A percentile compares a stretch with the other conserved stretches of the same genome.
Evolutionary conservation across 208 protist genomes (phyloP).

Genomic region (Phytomonas sp.): DNA sequence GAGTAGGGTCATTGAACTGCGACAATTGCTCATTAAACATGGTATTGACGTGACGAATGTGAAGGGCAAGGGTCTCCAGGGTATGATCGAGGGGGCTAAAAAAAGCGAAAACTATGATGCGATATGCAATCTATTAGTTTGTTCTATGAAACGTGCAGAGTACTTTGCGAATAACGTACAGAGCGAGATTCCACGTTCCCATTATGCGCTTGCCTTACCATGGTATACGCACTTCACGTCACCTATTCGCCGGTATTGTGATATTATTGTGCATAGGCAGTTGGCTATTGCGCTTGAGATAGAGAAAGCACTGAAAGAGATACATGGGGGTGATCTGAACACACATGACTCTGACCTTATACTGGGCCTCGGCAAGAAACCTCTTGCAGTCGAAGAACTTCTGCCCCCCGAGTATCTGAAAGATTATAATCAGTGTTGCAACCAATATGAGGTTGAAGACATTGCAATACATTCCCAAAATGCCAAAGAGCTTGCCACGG

Average conservation of each 20-base stretch:
- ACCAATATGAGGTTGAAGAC: slow-evolving; percentile 17
- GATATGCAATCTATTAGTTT: slow-evolving; percentile 65
- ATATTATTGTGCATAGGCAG: slow-evolving; percentile 90
- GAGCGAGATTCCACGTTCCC: slow-evolving; percentile 26
- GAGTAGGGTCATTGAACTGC: slow-evolving; percentile 29
- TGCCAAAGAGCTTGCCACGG: slow-evolving; percentile 42
- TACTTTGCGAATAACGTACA: slow-evolving; percentile 71
- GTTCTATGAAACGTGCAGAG: slow-evolving; percentile 55
- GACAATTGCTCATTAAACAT: slow-evolving; percentile 13
- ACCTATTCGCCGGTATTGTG: slow-evolving; percentile 90
- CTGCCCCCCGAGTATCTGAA: background rate
- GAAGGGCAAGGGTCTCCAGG: slow-evolving; percentile 42
- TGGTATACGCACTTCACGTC: slow-evolving; percentile 95
- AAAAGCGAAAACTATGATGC: slow-evolving; percentile 27
- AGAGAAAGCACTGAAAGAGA: slow-evolving; percentile 44
- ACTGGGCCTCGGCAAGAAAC: slow-evolving; percentile 14
- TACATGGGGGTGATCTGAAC: slow-evolving; percentile 11
- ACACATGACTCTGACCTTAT: slow-evolving; percentile 11
- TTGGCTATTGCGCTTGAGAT: slow-evolving; percentile 72
- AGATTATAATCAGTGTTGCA: background rate
- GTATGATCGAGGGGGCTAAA: slow-evolving; percentile 23
- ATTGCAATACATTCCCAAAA: slow-evolving; percentile 49
- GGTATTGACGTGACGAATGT: slow-evolving; percentile 29
- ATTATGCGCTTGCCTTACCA: slow-evolving; percentile 82
- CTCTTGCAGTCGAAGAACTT: slow-evolving; percentile 12